Evolutionary conservation across 352 stramenopile species (phyloP), one percentile per base, ranked within the genome.

Genomic region (Globisporangium emineosum): DNA sequence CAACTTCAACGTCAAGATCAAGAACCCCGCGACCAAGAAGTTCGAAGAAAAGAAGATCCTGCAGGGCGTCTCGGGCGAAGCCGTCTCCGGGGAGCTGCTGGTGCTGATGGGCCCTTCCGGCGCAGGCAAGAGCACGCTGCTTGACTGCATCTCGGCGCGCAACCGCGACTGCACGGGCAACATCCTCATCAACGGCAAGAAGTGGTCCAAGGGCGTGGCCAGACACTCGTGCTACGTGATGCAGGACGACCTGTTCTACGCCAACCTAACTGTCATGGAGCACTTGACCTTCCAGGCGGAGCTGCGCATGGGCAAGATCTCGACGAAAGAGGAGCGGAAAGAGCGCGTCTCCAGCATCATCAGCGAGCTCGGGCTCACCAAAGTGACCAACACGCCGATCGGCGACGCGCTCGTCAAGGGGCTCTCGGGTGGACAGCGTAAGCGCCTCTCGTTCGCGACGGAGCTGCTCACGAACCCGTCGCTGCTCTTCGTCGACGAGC

Each of bases 201-300:
- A 49, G 27, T 80, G 73, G 73, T 71, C 52, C 58, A 66, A 72
- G 45, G 35, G 56, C 19, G 42, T 76, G 17, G 68, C 65, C n/a
- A 65, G 62, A 29, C 65, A 67, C 54, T 62, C 73, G 47, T 72
- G 64, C 57, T 94, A 93, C 61, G 81, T 94, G 15, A 89, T 89
- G 70, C 88, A 96, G 60, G 90, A 97, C 62, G 90, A 97, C 71
- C 73, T 97, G 30, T 76, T 97, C 37, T 73, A 94, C 49, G 70
- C 69, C 25, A 93, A 89, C 65, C 66, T 97, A 19, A 97, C 90
- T 7, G 88, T 96, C 2, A 62, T 84, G 54, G 88, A 96, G 76
- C 86, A 93, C 57, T 64, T 96, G 19, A 79, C 66, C n/a, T 96
- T 96, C 74, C 76, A 87, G 10, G 88, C 88, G 3, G 71, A 81